Percentiles rank a stretch among this genome's conserved stretches.
Evolutionary conservation across 352 stramenopile genomes (phyloP).

Genomic region (Pythium brachiatum): DNA sequence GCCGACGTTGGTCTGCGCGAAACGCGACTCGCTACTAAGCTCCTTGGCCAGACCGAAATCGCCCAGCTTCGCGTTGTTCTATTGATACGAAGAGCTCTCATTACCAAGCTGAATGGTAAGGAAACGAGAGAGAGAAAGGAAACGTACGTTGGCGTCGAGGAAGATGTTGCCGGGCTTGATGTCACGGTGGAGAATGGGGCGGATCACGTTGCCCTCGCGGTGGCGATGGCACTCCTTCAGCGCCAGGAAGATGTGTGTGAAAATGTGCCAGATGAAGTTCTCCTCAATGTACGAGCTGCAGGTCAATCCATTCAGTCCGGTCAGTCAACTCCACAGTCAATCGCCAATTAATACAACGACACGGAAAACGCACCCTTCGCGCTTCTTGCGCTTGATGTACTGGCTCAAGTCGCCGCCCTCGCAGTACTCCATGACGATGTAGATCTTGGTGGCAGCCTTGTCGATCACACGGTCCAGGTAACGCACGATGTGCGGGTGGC

Average conservation of each 20-base stretch:
- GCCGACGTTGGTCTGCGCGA: slow-evolving; percentile 90
- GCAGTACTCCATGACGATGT: slow-evolving; percentile 96
- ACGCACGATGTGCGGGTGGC: slow-evolving; percentile 91
- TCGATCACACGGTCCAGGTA: slow-evolving; percentile 94
- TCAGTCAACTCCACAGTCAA: background rate
- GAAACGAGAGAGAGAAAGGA: background rate
- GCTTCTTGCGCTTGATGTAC: slow-evolving; percentile 90
- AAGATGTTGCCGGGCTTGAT: slow-evolving; percentile 94
- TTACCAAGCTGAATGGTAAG: too few species aligned
- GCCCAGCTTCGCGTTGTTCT: slow-evolving; percentile 91
- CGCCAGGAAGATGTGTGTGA: slow-evolving; percentile 91
- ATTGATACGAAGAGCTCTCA: slow-evolving; percentile 1
- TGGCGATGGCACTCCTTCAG: slow-evolving; percentile 90
- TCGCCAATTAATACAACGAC: too few species aligned
- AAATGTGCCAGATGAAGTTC: slow-evolving; percentile 92
- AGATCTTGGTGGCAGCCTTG: slow-evolving; percentile 90
- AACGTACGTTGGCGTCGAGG: slow-evolving; percentile 84
- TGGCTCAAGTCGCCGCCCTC: slow-evolving; percentile 88
- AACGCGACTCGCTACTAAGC: slow-evolving; percentile 86
- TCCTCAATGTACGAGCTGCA: slow-evolving; percentile 89
- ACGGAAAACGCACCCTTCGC: slow-evolving; percentile 61
- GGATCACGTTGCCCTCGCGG: slow-evolving; percentile 72
- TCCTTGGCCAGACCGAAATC: slow-evolving; percentile 92
- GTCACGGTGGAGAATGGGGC: slow-evolving; percentile 88
- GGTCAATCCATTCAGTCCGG: background rate